Evolutionary conservation across 306 rosid species (phyloP), one percentile per base, ranked within the genome.

Genomic region (Casuarina cunninghamiana): DNA sequence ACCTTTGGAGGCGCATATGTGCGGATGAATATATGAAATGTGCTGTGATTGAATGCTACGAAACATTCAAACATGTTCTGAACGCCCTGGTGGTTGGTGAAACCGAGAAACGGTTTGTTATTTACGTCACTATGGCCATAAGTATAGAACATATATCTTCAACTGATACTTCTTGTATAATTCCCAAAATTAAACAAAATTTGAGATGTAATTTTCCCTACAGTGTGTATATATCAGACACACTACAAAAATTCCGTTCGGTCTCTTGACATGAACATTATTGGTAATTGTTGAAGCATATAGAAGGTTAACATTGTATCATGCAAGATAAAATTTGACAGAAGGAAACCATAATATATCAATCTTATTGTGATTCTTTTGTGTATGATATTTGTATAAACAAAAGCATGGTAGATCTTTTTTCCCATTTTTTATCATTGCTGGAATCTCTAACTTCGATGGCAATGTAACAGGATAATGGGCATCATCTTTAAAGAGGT

Each of bases 1-100:
- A 95, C 83, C 97, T 95, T 81, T 91, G 97, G 96, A 95, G 84
- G 83, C 96, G 97, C 77, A 91, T 95, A 83, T 87, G 90, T 84
- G 93, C 84, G 4, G 99, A 95, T 69, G 97, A 95, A 84, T 93
- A 95, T 83, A 87, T 88, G 97, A 92, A 91, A 82, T 95, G 97
- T 74, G 97, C 97, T 41, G 99, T 93, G 70, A 89, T 92, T 62
- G 99, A 95, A 77, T 89, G 97, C 80, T 92, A 95, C 60, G 97
- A 93, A 85, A 82, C 93, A 72, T 89, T 93, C 85, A 91, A 95
- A 79, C 84, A 84, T 78, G 71, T 95, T 81, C 82, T 92, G 75
- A 67, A 77, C 65, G 58, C 79, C 77, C 85, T 95, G 85, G 96
- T 93, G 78, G 90, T 93, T 73, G 99, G 99, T 41, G 97, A 91